Conservation (phyloP, 164 flowering plant species). For the Aristolochia californica region DNA sequence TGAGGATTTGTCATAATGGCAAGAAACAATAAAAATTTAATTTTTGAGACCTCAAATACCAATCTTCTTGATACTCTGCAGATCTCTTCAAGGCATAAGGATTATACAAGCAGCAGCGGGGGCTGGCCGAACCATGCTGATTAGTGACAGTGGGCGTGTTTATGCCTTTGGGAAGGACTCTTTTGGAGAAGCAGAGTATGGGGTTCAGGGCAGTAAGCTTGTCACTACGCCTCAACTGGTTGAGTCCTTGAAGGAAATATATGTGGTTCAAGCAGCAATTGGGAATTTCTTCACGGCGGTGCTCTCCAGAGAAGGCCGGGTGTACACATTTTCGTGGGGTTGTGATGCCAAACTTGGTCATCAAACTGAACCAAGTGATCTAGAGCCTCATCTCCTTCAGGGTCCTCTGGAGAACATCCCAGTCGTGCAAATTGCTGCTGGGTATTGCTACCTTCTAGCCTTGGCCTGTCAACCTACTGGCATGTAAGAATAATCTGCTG, state of each 20-base stretch:
- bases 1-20: too few relatives aligned
- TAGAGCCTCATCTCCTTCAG: constrained; percentile 67
- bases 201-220: constrained; percentile 47
- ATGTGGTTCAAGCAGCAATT: constrained; percentile 93
- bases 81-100: constrained; percentile 85
- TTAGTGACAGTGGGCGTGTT: constrained; percentile 78
- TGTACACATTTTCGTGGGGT: constrained; percentile 99
- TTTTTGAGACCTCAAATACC: too few relatives aligned
- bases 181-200: constrained; percentile 81
- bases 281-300: constrained; percentile 94
- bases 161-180: constrained; percentile 91
- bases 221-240: constrained; percentile 65
- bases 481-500: constrained; percentile 45
- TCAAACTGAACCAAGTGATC: constrained; percentile 70
- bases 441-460: constrained; percentile 95
- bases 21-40: too few relatives aligned
- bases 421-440: constrained; percentile 95
- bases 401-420: constrained; percentile 81
- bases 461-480: constrained; percentile 81
- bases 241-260: constrained; percentile 73
- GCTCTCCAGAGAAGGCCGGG: constrained; percentile 88
- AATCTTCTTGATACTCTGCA: constrained; percentile 25
- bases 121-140: constrained; percentile 85
- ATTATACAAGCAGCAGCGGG: constrained; percentile 95
- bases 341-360: constrained; percentile 74